Base-by-base conservation (phyloP, 257 asterid species). In the Rhazya stricta region DNA sequence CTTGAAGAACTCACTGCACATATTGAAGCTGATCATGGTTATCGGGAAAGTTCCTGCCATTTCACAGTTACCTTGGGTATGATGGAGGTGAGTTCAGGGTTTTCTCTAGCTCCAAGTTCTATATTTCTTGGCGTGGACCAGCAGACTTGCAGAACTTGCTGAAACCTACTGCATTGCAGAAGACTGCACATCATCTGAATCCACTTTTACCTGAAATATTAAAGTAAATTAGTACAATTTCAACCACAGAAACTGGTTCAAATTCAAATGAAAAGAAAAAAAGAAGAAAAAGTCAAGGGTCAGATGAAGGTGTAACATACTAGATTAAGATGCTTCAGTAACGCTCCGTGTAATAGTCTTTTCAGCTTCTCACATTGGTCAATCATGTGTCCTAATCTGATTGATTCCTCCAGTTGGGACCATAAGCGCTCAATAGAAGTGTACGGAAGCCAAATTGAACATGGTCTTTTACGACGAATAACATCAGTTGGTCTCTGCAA, bases 401-500 rank as follows among this genome's bases (percentile, higher is more conserved):
- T 88, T 25, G 97, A 90, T 80, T 92, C 95, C 79, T 89, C 93
- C n/a, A 94, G 93, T 81, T 84, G 87, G 82, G 84, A 85, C 98
- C 98, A 94, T 73, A 94, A 79, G 36, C 91, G 93, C 80, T 94
- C 98, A 42, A 92, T 83, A 9, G 85, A 78, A 51, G 97, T 89
- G 74, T 92, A 94, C 30, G 98, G 98, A 77, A 94, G 92, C 97
- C 98, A 94, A 79, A 88, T 91, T 65, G 97, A 89, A 69, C 78
- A 83, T 74, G 90, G 84, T 85, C 75, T 88, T 84, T 94, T 94
- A 53, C 97, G 97, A 48, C 87, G 95, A 75, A 91, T 81, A 42
- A 89, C 74, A 74, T 89, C 97, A 43, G 85, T 84, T 63, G 97
- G 97, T 78, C 91, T 85, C 97, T 93, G 96, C 87, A 83, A 66